Percentiles rank a stretch among this genome's conserved stretches.
Conservation (phyloP, 768 basidiomycete genomes). For the Arthromyces matolae region DNA sequence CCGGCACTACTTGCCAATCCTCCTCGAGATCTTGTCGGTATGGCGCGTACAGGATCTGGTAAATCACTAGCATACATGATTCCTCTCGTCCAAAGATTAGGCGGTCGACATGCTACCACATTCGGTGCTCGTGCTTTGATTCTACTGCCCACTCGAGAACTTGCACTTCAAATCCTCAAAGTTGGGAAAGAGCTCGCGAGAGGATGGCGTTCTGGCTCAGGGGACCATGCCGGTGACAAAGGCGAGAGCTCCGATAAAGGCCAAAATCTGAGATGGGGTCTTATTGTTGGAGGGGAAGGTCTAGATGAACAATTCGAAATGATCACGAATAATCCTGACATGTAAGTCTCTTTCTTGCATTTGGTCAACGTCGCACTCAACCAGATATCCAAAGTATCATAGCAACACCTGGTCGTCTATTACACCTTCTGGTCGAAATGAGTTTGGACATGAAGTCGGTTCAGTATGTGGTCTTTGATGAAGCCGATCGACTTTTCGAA, state of each 20-base stretch:
- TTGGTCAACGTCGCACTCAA: slow-evolving; percentile 13
- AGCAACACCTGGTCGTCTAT: slow-evolving; percentile 93
- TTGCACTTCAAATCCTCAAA: slow-evolving; percentile 89
- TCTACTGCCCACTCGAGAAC: slow-evolving; percentile 87
- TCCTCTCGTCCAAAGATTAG: slow-evolving; percentile 83
- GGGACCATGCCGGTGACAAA: slow-evolving; percentile 75
- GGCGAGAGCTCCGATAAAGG: slow-evolving; percentile 52
- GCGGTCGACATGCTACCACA: slow-evolving; percentile 70
- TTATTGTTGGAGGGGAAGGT: slow-evolving; percentile 94
- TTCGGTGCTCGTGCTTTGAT: slow-evolving; percentile 88
- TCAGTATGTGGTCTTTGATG: slow-evolving; percentile 93
- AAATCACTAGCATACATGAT: slow-evolving; percentile 96
- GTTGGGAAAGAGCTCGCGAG: slow-evolving; percentile 93
- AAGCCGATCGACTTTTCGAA: slow-evolving; percentile 97
- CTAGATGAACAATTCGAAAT: slow-evolving; percentile 95
- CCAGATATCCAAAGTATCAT: slow-evolving; percentile 63
- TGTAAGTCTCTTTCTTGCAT: slow-evolving; percentile 61
- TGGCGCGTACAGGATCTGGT: slow-evolving; percentile 97
- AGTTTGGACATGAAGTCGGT: slow-evolving; percentile 83
- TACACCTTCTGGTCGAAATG: slow-evolving; percentile 98
- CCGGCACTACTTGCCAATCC: slow-evolving; percentile 81
- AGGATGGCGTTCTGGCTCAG: slow-evolving; percentile 63
- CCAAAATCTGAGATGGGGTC: slow-evolving; percentile 78
- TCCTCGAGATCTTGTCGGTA: slow-evolving; percentile 91
- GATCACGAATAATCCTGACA: slow-evolving; percentile 91